Evolutionary conservation across 768 basidiomycete species (phyloP).

Genomic region (Podaxis mareebaensis): DNA sequence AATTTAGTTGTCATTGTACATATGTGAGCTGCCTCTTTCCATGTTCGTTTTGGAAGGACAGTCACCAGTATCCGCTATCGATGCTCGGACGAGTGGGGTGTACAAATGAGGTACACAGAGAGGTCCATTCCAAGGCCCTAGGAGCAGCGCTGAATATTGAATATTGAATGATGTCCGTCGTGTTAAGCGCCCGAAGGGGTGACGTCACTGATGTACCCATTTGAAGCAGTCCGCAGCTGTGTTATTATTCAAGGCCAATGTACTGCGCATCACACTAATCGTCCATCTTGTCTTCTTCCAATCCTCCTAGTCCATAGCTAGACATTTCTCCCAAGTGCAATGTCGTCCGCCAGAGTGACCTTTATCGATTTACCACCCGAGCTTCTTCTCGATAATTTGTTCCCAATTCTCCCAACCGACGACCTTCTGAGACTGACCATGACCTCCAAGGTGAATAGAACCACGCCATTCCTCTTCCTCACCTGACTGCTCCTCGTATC

Average conservation of each 20-base stretch:
- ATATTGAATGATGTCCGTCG: not conserved
- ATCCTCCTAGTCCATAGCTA: not conserved
- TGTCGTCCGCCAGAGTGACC: not conserved
- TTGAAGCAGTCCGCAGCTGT: not conserved
- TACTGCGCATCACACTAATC: not conserved
- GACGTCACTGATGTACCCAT: not conserved
- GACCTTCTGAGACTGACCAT: slow-evolving; percentile 60
- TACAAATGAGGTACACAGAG: not conserved
- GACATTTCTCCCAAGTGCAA: not conserved
- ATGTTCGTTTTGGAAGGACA: not conserved
- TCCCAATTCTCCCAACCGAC: slow-evolving; percentile 52
- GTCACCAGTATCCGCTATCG: not conserved
- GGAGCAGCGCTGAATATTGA: no score
- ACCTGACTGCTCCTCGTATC: not conserved
- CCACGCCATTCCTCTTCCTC: slow-evolving; percentile 2
- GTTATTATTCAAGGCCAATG: not conserved
- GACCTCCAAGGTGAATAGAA: slow-evolving; percentile 52
- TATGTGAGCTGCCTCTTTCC: not conserved
- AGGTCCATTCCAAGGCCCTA: not conserved
- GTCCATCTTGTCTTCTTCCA: not conserved
- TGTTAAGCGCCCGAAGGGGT: not conserved
- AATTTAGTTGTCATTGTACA: no score
- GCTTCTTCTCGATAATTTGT: slow-evolving; percentile 72
- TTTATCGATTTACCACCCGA: slow-evolving; percentile 65
- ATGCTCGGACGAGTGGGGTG: not conserved